Evolutionary conservation across 225 moss, liverwort and hornwort genomes (phyloP).

Genomic region (Bryum argenteum): DNA sequence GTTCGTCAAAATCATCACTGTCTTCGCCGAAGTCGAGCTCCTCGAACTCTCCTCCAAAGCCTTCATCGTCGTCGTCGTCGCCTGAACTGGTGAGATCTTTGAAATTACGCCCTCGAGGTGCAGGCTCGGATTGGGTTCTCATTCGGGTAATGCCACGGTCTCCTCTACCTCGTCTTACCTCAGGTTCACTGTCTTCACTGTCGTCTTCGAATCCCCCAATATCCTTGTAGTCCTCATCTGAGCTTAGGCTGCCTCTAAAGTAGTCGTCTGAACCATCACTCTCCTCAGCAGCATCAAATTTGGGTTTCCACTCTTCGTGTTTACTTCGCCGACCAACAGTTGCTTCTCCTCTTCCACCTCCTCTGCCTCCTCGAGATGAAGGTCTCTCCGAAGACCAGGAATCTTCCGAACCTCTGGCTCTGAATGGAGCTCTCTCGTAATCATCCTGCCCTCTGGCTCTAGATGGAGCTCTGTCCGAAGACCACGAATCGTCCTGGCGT

Average conservation of each 20-base stretch:
- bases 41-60: constrained; percentile 38
- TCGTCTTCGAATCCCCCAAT: constrained; percentile 41
- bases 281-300: constrained; percentile 53
- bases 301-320: constrained; percentile 71
- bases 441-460: too few species aligned
- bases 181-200: constrained; percentile 41
- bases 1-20: constrained; percentile 37
- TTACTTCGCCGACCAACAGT: constrained; percentile 29
- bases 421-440: too few species aligned
- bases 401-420: too few species aligned
- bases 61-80: constrained; percentile 34
- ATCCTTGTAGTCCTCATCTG: constrained; percentile 41
- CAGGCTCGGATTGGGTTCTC: constrained; percentile 47
- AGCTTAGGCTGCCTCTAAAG: constrained; percentile 35
- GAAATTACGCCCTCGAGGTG: constrained; percentile 34
- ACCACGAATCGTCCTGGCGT: too few species aligned
- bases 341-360: constrained; percentile 7
- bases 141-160: constrained; percentile 30
- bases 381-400: constrained; percentile 27
- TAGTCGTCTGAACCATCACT: constrained; percentile 55
- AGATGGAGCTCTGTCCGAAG: too few species aligned
- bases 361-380: constrained; percentile 28
- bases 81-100: constrained; percentile 41
- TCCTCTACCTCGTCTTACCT: constrained; percentile 40
- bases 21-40: constrained; percentile 39